Percentiles rank a stretch among this genome's conserved stretches.
Conservation (phyloP, 306 rosid genomes). For the Prunus mume region DNA sequence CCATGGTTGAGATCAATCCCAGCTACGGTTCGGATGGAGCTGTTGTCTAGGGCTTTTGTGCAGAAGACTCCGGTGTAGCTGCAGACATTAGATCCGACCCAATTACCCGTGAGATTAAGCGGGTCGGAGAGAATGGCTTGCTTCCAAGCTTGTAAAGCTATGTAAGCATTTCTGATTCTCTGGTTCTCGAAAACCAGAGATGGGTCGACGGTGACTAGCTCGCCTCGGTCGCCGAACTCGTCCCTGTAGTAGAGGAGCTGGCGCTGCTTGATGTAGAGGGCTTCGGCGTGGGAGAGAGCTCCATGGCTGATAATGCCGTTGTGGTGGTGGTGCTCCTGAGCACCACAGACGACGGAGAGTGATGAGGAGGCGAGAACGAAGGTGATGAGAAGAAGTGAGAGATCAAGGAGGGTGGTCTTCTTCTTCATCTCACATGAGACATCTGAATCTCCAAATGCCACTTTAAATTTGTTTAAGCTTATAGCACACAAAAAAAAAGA, state of each 20-base stretch:
- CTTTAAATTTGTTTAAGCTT: conserved; percentile 5
- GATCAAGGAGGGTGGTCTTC: conserved; percentile 33
- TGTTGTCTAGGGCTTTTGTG: conserved; percentile 62
- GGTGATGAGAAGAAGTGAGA: conserved; percentile 20
- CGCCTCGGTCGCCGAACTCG: conserved; percentile 81
- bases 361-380: conserved; percentile 17
- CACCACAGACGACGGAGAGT: conserved; percentile 11
- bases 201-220: conserved; percentile 64
- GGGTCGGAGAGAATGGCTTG: conserved; percentile 89
- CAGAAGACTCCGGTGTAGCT: conserved; percentile 65
- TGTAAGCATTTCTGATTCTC: conserved; percentile 63
- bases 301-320: conserved; percentile 40
- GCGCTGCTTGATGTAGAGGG: conserved; percentile 60
- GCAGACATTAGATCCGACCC: conserved; percentile 85
- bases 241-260: conserved; percentile 87
- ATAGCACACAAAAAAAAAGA: neutral
- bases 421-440: conserved; percentile 92
- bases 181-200: conserved; percentile 58
- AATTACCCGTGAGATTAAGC: conserved; percentile 39
- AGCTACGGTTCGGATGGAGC: conserved; percentile 63
- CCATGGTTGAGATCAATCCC: conserved; percentile 95
- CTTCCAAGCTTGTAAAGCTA: conserved; percentile 83
- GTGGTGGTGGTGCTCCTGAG: neutral
- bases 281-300: conserved; percentile 48
- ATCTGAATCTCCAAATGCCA: conserved; percentile 50